Conservation (phyloP, 768 basidiomycete genomes). For the Cyclocybe cylindracea region DNA sequence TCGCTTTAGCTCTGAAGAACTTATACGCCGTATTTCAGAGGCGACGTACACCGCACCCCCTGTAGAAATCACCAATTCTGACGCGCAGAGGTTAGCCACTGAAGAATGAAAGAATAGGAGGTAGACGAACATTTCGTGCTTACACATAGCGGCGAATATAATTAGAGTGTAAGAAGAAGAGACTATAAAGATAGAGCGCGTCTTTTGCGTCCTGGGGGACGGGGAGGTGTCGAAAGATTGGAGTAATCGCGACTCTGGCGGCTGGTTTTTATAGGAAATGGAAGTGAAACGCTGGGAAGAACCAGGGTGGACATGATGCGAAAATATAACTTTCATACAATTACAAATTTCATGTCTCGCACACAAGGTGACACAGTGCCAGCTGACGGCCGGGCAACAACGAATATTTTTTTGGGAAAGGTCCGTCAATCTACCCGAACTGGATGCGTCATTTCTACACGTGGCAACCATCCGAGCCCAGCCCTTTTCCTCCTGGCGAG, state of each 20-base stretch:
- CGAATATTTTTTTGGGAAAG: constrained; percentile 5
- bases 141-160: constrained; percentile 29
- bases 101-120: background rate
- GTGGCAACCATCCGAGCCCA: constrained; percentile 21
- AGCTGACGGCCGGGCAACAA: constrained; percentile 2
- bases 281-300: constrained; percentile 26
- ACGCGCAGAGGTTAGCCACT: constrained; percentile 7
- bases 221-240: constrained; percentile 1
- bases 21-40: background rate
- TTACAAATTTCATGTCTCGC: constrained; percentile 23
- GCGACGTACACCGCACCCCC: constrained; percentile 48
- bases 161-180: constrained; percentile 8
- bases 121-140: constrained; percentile 35
- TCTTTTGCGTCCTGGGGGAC: constrained; percentile 8
- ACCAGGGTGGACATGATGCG: constrained; percentile 26
- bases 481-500: constrained; percentile 5
- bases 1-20: constrained; percentile 6
- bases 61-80: constrained; percentile 50
- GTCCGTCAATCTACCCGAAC: constrained; percentile 18
- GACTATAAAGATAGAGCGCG: constrained; percentile 4
- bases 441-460: constrained; percentile 18
- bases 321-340: constrained; percentile 19
- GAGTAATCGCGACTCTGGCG: background rate
- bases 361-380: constrained; percentile 12
- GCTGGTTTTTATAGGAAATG: constrained; percentile 20